phyloP scores from a whole-genome alignment of 495 filamentous ascomycete species.

The Xylaria palmicola region DNA sequence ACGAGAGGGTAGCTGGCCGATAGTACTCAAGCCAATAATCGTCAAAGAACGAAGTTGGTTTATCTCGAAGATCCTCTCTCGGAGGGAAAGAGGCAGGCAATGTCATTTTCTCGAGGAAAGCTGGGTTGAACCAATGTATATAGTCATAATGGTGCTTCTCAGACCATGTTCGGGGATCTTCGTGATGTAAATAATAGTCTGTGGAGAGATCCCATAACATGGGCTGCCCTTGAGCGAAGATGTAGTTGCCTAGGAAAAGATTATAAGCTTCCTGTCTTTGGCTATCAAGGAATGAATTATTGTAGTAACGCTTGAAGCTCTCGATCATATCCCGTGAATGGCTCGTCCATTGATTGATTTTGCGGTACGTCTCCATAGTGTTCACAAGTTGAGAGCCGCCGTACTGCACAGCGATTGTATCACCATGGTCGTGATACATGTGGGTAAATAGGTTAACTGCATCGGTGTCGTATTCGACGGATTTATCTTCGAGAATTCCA shows the following conservation, averaged over 20 bases:
- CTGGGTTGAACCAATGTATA: conserved; percentile 85
- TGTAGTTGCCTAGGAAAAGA: conserved; percentile 95
- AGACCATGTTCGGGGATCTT: conserved; percentile 71
- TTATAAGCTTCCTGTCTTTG: conserved; percentile 98
- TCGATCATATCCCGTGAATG: conserved; percentile 98
- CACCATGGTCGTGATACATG: conserved; percentile 96
- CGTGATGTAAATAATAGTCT: conserved; percentile 95
- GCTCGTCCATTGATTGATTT: conserved; percentile 98
- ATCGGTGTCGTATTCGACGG: conserved; percentile 90
- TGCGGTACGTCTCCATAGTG: conserved; percentile 97
- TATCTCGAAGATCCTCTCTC: conserved; percentile 44
- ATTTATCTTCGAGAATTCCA: conserved; percentile 76
- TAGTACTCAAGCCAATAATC: conserved; percentile 99
- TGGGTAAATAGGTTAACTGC: conserved; percentile 93
- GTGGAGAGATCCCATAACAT: conserved; percentile 97
- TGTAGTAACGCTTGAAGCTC: conserved; percentile 98
- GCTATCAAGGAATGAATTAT: conserved; percentile 95
- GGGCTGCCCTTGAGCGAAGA: conserved; percentile 82
- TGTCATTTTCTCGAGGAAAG: conserved; percentile 61
- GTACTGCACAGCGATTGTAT: conserved; percentile 96
- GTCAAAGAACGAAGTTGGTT: conserved; percentile 70
- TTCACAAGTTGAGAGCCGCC: conserved; percentile 97
- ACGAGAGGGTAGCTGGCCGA: conserved; percentile 78
- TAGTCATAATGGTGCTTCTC: conserved; percentile 63
- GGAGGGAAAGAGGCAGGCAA: conserved; percentile 49